Base-by-base conservation (phyloP, 2,329 filamentous ascomycete species). In the Diaporthe nobilis region DNA sequence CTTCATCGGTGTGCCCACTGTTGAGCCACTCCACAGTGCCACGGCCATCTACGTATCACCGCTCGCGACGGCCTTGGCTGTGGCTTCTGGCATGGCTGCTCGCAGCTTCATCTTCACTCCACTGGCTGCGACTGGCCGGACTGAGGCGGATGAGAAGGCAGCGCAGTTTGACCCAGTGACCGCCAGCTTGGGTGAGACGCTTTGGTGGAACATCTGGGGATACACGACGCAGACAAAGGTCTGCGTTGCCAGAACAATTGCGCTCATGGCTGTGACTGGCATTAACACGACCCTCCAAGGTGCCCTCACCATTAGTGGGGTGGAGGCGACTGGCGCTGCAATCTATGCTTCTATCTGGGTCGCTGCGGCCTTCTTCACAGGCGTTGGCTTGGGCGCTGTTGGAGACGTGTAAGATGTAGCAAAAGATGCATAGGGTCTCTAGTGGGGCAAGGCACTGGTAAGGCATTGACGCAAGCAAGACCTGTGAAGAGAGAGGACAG, bases 81-180 rank as follows among this genome's bases (percentile, higher is more conserved):
- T 90, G 4, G 80, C 87, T 3, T 87, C 94, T 25, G 96, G 95
- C 3, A 87, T 91, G 77, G 94, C 94, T 0, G 92, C 93, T 6
- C 92, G 92, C 77, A 89, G 90, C 61, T 96, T 97, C 82, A 91
- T 98, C 79, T 97, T 98, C 83, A 90, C 91, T 53, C 92, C 93
- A 2, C 89, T 91, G 31, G 89, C 91, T 25, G 88, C 87, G 20
- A 88, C 89, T 0, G 89, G 88, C 37, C 85, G 85, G 37, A 87
- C 85, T 22, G 81, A 82, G 58, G 85, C 87, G 77, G 88, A 92
- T 77, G 87, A 87, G 72, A 85, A 87, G 78, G 83, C 86, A 31
- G 82, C 83, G 44, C 82, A 86, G 37, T 95, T 95, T 80, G 87
- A 95, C 79, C 90, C 93, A 0, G 89, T 87, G 37, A 89, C 87